Conservation (phyloP, 208 protist genomes). For the Endotrypanum monterogeii region DNA sequence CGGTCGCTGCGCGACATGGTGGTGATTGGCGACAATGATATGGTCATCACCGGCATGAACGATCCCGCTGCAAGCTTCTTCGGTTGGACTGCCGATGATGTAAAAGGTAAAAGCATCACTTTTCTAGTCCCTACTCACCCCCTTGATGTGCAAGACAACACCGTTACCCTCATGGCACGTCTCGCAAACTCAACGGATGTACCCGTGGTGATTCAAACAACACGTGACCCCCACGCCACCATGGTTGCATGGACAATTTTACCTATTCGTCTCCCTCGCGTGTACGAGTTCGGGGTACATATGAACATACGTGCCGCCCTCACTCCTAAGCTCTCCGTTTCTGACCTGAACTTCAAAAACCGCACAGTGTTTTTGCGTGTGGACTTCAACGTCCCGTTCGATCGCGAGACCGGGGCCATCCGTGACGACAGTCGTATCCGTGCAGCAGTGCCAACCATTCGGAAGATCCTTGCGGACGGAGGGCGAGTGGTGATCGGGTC, state of each 20-base stretch:
- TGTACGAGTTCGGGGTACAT: slow-evolving; percentile 90
- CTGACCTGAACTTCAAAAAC: slow-evolving; percentile 84
- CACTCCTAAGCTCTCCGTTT: slow-evolving; percentile 87
- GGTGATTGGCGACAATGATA: slow-evolving; percentile 89
- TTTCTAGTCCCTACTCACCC: slow-evolving; percentile 88
- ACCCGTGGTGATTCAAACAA: slow-evolving; percentile 86
- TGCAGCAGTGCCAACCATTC: slow-evolving; percentile 96
- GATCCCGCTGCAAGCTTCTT: slow-evolving; percentile 72
- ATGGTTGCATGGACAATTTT: slow-evolving; percentile 89
- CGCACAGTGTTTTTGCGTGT: slow-evolving; percentile 97
- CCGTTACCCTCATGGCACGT: slow-evolving; percentile 73
- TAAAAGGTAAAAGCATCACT: slow-evolving; percentile 87
- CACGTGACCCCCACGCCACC: slow-evolving; percentile 85
- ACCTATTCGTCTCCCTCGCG: slow-evolving; percentile 69
- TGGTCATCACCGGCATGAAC: slow-evolving; percentile 92
- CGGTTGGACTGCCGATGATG: slow-evolving; percentile 68
- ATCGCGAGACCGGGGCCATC: slow-evolving; percentile 90
- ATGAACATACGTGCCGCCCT: slow-evolving; percentile 88
- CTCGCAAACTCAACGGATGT: slow-evolving; percentile 61
- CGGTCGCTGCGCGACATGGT: slow-evolving; percentile 88
- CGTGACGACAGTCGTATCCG: slow-evolving; percentile 96
- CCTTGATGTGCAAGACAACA: slow-evolving; percentile 80
- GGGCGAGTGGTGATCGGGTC: slow-evolving; percentile 93
- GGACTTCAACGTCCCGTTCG: slow-evolving; percentile 99
- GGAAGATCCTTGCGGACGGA: slow-evolving; percentile 93